phyloP scores from a whole-genome alignment of 768 basidiomycete species.

The Trametopsis cervina region DNA sequence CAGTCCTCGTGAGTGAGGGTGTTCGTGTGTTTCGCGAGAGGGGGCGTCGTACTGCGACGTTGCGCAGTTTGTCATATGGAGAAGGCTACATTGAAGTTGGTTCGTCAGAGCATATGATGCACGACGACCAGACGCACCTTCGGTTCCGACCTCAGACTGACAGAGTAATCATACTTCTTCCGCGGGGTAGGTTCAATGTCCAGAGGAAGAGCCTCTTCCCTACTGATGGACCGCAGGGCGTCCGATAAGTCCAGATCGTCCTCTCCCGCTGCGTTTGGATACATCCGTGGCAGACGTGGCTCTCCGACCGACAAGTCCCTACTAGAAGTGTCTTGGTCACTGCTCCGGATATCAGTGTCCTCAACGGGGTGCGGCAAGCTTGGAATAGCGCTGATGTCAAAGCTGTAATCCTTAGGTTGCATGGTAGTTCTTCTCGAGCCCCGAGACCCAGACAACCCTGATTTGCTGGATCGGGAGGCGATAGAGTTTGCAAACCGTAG shows the following conservation, averaged over 20 bases:
- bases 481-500: slow-evolving; percentile 48
- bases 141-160: slow-evolving; percentile 26
- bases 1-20: slow-evolving; percentile 27
- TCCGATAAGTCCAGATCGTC: slow-evolving; percentile 23
- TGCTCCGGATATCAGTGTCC: slow-evolving; percentile 18
- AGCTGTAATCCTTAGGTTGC: slow-evolving; percentile 18
- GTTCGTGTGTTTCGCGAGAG: slow-evolving; percentile 25
- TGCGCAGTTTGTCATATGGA: slow-evolving; percentile 21
- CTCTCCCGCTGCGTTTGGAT: slow-evolving; percentile 14
- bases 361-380: slow-evolving; percentile 17
- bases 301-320: slow-evolving; percentile 19
- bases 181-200: slow-evolving; percentile 14
- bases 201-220: slow-evolving; percentile 18
- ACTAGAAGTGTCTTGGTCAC: slow-evolving; percentile 19
- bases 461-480: slow-evolving; percentile 35
- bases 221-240: slow-evolving; percentile 23
- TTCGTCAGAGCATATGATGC: too few relatives aligned
- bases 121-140: slow-evolving; percentile 21
- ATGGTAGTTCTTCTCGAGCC: not conserved
- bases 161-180: slow-evolving; percentile 27
- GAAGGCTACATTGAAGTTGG: slow-evolving; percentile 17
- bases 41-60: slow-evolving; percentile 24
- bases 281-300: slow-evolving; percentile 15
- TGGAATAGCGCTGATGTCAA: slow-evolving; percentile 28
- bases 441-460: slow-evolving; percentile 14